A percentile compares a stretch with the other conserved stretches of the same genome.
Conservation (phyloP, 768 basidiomycete species). For the Boletus subcaerulescens region DNA sequence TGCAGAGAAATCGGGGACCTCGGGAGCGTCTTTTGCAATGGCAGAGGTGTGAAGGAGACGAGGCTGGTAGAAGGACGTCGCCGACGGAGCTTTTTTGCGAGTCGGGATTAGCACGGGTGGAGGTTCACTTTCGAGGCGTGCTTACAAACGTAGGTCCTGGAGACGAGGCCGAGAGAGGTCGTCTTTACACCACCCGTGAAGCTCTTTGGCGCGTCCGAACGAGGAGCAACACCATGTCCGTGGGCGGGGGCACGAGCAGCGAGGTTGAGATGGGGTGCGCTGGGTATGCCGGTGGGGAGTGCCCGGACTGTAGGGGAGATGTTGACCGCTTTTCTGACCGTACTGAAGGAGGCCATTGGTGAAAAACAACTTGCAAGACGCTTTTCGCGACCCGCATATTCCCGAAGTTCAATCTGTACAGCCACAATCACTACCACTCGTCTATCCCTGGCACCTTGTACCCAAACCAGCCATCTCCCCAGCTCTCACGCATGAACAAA, state of each 20-base stretch:
- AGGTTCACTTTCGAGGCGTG: slow-evolving; percentile 12
- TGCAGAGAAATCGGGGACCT: slow-evolving; percentile 85
- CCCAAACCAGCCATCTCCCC: slow-evolving; percentile 29
- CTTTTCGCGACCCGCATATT: slow-evolving; percentile 20
- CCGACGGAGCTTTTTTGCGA: slow-evolving; percentile 41
- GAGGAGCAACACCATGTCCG: slow-evolving; percentile 53
- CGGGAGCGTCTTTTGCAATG: slow-evolving; percentile 61
- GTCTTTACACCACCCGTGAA: slow-evolving; percentile 58
- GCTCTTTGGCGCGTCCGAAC: slow-evolving; percentile 58
- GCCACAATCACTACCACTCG: slow-evolving; percentile 24
- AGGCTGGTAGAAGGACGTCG: slow-evolving; percentile 55
- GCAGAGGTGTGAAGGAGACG: slow-evolving; percentile 80
- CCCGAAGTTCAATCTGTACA: slow-evolving; percentile 42
- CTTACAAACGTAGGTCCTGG: slow-evolving; percentile 65
- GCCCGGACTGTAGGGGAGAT: slow-evolving; percentile 78
- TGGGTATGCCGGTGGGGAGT: slow-evolving; percentile 77
- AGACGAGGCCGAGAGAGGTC: slow-evolving; percentile 53
- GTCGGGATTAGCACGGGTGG: slow-evolving; percentile 14
- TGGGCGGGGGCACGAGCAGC: slow-evolving; percentile 59
- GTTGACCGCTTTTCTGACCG: slow-evolving; percentile 79
- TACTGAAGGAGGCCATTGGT: slow-evolving; percentile 66
- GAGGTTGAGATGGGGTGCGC: slow-evolving; percentile 72
- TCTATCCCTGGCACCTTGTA: slow-evolving; percentile 31
- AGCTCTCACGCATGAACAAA: slow-evolving; percentile 24
- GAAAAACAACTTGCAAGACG: neutral